These are phyloP conservation scores for Xylaria sp. DNA, from an alignment of 2,329 filamentous ascomycete species.

Conservation along the genomic window DNA sequence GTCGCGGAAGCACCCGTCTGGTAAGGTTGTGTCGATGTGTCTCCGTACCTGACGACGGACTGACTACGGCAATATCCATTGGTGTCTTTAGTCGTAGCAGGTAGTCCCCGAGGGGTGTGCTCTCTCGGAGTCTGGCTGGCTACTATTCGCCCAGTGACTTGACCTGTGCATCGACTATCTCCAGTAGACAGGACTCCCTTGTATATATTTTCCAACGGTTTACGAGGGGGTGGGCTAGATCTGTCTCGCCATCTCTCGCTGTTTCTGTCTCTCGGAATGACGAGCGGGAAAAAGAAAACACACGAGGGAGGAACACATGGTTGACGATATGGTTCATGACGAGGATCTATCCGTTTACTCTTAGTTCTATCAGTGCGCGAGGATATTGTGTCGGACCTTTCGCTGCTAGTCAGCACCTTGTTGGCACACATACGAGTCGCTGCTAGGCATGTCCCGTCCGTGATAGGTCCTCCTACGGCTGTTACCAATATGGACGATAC, in stretches of 20 bases:
- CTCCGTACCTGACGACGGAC: background rate
- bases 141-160: background rate
- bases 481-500: background rate
- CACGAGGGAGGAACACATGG: background rate
- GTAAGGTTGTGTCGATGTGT: background rate
- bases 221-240: background rate
- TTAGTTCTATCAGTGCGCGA: background rate
- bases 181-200: background rate
- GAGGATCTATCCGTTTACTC: background rate
- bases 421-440: background rate
- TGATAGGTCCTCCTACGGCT: background rate
- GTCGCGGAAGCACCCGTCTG: slow-evolving; percentile 4
- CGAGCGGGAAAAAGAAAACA: background rate
- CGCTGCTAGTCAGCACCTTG: background rate
- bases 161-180: background rate
- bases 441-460: background rate
- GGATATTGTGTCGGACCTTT: background rate
- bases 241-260: background rate
- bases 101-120: background rate
- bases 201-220: background rate
- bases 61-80: background rate
- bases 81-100: background rate
- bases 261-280: background rate
- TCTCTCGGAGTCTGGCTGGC: background rate
- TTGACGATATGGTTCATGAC: background rate